Conservation (phyloP, 2,329 filamentous ascomycete species). For the Cadophora gregata region DNA sequence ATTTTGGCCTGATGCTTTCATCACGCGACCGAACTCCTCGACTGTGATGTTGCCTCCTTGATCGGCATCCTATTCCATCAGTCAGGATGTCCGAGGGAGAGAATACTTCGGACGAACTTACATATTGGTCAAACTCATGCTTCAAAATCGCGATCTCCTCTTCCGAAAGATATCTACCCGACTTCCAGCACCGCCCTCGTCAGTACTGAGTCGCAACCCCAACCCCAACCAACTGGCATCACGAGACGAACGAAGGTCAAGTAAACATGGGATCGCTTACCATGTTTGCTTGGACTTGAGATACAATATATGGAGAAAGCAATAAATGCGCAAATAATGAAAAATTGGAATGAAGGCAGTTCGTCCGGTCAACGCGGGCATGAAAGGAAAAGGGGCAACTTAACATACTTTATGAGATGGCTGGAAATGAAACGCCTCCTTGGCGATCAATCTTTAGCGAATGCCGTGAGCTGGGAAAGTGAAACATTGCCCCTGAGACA, state of each 20-base stretch:
- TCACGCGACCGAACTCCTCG: slow-evolving; percentile 48
- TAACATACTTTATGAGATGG: neutral
- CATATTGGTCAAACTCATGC: slow-evolving; percentile 39
- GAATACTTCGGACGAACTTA: slow-evolving; percentile 18
- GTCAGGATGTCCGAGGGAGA: neutral
- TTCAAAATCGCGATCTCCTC: slow-evolving; percentile 38
- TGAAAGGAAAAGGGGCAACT: neutral
- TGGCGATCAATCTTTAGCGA: neutral
- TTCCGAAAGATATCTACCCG: slow-evolving; percentile 27
- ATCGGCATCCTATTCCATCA: slow-evolving; percentile 30
- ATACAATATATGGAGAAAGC: neutral
- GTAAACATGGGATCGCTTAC: slow-evolving; percentile 1
- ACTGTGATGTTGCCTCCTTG: slow-evolving; percentile 45
- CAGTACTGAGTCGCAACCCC: neutral
- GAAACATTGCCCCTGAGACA: slow-evolving; percentile 9
- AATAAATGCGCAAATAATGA: neutral
- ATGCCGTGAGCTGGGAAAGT: slow-evolving; percentile 1
- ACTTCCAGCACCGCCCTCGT: neutral
- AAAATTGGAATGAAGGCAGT: neutral
- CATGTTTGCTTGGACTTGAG: slow-evolving; percentile 1
- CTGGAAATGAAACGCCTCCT: neutral
- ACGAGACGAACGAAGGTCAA: neutral
- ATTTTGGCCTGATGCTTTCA: slow-evolving; percentile 44
- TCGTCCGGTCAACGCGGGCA: neutral
- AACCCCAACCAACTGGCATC: neutral